Conservation (phyloP, 2,329 filamentous ascomycete genomes). For the Sporothrix pseudoabietina region DNA sequence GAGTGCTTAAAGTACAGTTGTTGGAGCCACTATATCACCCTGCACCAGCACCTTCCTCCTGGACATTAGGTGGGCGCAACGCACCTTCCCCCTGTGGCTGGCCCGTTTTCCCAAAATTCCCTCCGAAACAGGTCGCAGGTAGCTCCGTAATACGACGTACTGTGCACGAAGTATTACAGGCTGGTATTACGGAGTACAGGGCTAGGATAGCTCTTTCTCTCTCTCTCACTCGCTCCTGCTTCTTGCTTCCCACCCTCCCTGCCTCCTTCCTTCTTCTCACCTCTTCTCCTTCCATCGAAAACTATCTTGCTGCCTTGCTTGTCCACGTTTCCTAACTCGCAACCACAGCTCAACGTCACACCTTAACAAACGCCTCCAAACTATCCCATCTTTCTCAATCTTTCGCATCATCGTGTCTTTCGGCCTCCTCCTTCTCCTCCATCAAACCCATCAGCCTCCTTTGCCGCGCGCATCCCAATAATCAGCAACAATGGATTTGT, state of each 20-base stretch:
- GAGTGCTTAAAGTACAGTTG: slow-evolving; percentile 25
- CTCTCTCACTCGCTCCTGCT: neutral
- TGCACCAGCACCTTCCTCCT: neutral
- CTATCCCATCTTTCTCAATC: neutral
- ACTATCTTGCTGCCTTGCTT: slow-evolving; percentile 25
- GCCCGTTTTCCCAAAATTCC: neutral
- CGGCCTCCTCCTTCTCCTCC: neutral
- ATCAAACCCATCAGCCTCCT: neutral
- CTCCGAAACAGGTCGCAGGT: slow-evolving; percentile 14
- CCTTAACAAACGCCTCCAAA: neutral
- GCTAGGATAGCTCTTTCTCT: neutral
- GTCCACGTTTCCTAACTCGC: neutral
- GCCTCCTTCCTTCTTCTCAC: neutral
- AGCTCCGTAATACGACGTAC: too few relatives aligned
- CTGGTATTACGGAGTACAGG: neutral
- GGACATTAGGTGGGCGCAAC: too few relatives aligned
- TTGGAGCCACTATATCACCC: neutral
- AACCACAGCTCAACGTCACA: slow-evolving; percentile 3
- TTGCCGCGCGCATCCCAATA: slow-evolving; percentile 11
- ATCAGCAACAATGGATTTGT: slow-evolving; percentile 62
- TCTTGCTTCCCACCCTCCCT: neutral
- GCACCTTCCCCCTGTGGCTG: too few relatives aligned
- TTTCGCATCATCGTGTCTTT: neutral
- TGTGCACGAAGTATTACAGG: too few relatives aligned
- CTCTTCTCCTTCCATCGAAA: neutral